Conservation (phyloP, 257 asterid species). For the Solanum megistacrolobum region DNA sequence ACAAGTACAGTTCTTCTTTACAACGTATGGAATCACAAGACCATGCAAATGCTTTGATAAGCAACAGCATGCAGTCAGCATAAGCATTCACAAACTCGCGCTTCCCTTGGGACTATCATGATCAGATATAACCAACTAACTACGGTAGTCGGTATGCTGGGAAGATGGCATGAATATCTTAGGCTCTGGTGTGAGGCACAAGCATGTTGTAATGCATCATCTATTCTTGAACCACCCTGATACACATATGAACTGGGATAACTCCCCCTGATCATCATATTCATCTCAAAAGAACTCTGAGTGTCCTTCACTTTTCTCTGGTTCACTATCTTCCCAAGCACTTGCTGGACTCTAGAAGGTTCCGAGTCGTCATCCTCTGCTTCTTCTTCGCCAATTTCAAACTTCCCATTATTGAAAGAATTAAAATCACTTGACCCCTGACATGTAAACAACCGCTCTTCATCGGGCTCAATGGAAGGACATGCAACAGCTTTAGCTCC, state of each 20-base stretch:
- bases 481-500: constrained; percentile 89
- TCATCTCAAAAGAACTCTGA: constrained; percentile 41
- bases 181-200: constrained; percentile 47
- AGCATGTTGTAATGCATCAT: constrained; percentile 44
- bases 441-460: constrained; percentile 44
- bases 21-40: background rate
- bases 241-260: constrained; percentile 58
- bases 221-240: constrained; percentile 54
- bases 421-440: constrained; percentile 67
- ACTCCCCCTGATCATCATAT: constrained; percentile 64
- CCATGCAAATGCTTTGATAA: background rate
- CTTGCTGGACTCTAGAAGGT: constrained; percentile 53
- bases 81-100: background rate
- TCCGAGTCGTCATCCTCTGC: constrained; percentile 32
- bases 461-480: constrained; percentile 84
- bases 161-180: constrained; percentile 62
- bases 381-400: constrained; percentile 86
- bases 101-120: background rate
- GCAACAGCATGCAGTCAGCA: background rate
- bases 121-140: background rate
- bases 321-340: constrained; percentile 85
- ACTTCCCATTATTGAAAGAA: constrained; percentile 53
- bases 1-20: background rate
- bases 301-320: constrained; percentile 45
- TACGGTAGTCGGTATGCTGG: background rate